phyloP scores from a whole-genome alignment of 257 asterid species.

The Solanum ossicruentum region DNA sequence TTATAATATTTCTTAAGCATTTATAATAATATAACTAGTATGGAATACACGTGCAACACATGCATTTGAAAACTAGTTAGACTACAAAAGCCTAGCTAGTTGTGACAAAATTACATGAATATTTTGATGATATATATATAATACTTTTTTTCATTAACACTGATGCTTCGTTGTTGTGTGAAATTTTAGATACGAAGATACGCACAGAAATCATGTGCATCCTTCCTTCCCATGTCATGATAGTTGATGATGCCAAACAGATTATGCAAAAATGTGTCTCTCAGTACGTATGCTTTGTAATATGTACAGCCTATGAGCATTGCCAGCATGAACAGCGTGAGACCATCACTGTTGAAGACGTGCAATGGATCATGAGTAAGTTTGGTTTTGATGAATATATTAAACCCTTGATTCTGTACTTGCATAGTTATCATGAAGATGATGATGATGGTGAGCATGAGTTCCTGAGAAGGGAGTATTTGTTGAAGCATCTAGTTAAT shows the following conservation, averaged over 20 bases:
- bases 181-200: too few species aligned
- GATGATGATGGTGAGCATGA: constrained; percentile 55
- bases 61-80: too few species aligned
- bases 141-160: too few species aligned
- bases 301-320: constrained; percentile 82
- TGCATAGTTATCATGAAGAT: constrained; percentile 65
- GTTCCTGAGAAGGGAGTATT: constrained; percentile 41
- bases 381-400: constrained; percentile 91
- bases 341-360: constrained; percentile 91
- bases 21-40: too few species aligned
- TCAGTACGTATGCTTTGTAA: constrained; percentile 81
- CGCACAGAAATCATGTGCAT: too few species aligned
- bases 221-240: too few species aligned
- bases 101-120: too few species aligned
- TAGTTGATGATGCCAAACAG: constrained; percentile 12
- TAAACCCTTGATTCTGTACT: constrained; percentile 74
- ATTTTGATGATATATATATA: too few species aligned
- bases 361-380: constrained; percentile 95
- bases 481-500: constrained; percentile 39
- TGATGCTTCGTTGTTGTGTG: too few species aligned
- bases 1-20: too few species aligned
- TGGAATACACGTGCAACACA: too few species aligned
- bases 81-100: too few species aligned
- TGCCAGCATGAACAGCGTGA: constrained; percentile 97
- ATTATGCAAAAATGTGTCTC: constrained; percentile 91